phyloP scores from a whole-genome alignment of 148 eudicot genomes.

The Rhododendron molle region DNA sequence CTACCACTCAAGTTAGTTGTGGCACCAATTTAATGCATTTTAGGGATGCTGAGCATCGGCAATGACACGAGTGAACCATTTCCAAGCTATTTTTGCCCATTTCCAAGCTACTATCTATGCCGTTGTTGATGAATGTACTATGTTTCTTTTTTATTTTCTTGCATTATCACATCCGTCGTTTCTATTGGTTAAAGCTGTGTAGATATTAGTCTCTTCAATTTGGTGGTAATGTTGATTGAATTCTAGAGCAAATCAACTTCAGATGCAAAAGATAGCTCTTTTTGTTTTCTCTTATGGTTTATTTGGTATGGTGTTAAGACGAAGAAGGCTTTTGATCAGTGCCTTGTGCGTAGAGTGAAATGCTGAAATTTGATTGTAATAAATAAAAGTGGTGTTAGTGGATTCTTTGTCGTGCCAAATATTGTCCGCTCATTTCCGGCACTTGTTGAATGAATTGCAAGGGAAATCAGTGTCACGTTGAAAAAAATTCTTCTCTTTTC shows the following conservation, averaged over 20 bases:
- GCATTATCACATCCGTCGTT: neutral
- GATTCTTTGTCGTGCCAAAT: neutral
- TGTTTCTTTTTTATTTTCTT: neutral
- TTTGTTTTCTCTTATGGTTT: neutral
- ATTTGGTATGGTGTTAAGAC: neutral
- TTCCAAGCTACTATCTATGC: neutral
- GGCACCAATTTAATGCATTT: neutral
- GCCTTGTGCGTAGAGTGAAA: neutral
- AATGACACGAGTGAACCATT: neutral
- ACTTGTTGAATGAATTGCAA: neutral
- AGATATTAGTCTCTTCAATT: neutral
- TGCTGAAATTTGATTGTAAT: conserved; percentile 3
- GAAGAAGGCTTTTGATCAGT: neutral
- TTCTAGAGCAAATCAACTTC: neutral
- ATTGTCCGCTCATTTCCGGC: neutral
- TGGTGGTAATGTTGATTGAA: neutral
- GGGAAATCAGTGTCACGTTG: neutral
- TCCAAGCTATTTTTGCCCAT: neutral
- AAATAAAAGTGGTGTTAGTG: neutral
- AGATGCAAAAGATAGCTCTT: neutral
- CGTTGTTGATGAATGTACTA: neutral
- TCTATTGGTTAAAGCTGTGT: neutral
- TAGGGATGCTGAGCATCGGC: neutral
- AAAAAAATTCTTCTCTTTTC: neutral
- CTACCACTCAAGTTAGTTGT: neutral